phyloP scores from a whole-genome alignment of 2,329 filamentous ascomycete species.

The Lachnellula occidentalis region DNA sequence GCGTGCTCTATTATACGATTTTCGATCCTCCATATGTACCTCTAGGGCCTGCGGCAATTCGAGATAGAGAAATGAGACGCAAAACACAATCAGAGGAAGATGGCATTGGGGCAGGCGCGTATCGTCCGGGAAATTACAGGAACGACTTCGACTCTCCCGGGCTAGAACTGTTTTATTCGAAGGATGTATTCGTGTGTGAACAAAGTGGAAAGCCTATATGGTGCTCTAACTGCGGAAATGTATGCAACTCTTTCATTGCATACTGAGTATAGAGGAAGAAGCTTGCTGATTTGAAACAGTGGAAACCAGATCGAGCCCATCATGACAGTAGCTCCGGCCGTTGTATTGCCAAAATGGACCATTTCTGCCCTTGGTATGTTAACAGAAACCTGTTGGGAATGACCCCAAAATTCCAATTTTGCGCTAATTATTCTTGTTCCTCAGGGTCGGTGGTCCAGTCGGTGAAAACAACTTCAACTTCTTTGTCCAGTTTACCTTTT shows the following conservation, averaged over 20 bases:
- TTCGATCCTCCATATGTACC: conserved; percentile 70
- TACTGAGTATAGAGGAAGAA: background rate
- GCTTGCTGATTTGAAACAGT: background rate
- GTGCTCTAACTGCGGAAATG: conserved; percentile 73
- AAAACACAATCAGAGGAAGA: conserved; percentile 9
- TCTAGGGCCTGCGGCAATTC: conserved; percentile 41
- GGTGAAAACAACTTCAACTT: conserved; percentile 86
- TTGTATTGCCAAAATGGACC: conserved; percentile 88
- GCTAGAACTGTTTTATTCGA: conserved; percentile 72
- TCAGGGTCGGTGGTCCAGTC: conserved; percentile 84
- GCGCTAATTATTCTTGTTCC: background rate
- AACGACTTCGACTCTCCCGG: conserved; percentile 55
- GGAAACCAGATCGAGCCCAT: conserved; percentile 79
- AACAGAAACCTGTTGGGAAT: background rate
- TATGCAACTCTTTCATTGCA: conserved; percentile 59
- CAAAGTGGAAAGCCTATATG: conserved; percentile 77
- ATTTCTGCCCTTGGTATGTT: conserved; percentile 77
- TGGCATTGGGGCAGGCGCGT: conserved; percentile 21
- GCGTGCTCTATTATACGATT: conserved; percentile 63
- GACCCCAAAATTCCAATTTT: background rate
- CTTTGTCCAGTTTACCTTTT: conserved; percentile 81
- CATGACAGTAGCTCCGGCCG: conserved; percentile 85
- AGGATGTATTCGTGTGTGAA: conserved; percentile 80
- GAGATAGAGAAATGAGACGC: conserved; percentile 21
- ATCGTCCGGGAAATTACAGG: conserved; percentile 13